These are phyloP conservation scores for Coemansia sp. DNA, from an alignment of 192 early-diverging fungal genomes.

Conservation along the genomic window DNA sequence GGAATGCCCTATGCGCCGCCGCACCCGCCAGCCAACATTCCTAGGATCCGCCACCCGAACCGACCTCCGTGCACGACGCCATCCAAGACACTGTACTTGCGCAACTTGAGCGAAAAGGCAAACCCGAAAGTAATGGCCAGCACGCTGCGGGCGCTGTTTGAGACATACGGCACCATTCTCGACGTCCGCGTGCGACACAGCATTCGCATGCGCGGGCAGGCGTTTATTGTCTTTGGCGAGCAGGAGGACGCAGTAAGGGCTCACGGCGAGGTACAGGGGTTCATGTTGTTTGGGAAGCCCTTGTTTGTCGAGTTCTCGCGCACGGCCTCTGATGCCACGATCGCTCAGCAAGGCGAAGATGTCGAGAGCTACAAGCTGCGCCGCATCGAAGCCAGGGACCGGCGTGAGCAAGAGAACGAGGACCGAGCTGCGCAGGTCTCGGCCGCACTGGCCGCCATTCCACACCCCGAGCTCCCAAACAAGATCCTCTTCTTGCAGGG, in stretches of 20 bases:
- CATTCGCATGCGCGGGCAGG: slow-evolving; percentile 89
- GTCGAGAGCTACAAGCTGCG: slow-evolving; percentile 34
- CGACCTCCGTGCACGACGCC: slow-evolving; percentile 64
- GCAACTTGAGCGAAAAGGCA: slow-evolving; percentile 77
- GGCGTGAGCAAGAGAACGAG: slow-evolving; percentile 20
- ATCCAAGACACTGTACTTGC: slow-evolving; percentile 74
- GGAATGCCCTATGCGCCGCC: slow-evolving; percentile 2
- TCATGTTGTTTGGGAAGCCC: slow-evolving; percentile 79
- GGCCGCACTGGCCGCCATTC: slow-evolving; percentile 52
- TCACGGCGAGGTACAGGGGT: slow-evolving; percentile 79
- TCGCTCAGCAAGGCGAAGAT: slow-evolving; percentile 62
- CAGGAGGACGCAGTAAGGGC: slow-evolving; percentile 74
- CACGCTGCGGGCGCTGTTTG: slow-evolving; percentile 77
- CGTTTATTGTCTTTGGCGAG: slow-evolving; percentile 82
- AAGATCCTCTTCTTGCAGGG: slow-evolving; percentile 92
- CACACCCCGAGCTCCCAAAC: slow-evolving; percentile 85
- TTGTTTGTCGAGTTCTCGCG: slow-evolving; percentile 59
- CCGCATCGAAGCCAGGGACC: slow-evolving; percentile 21
- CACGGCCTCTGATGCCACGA: slow-evolving; percentile 33
- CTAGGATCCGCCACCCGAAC: slow-evolving; percentile 55
- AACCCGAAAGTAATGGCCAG: slow-evolving; percentile 69
- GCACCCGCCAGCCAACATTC: slow-evolving; percentile 6
- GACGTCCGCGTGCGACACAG: slow-evolving; percentile 78
- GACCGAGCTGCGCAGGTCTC: slow-evolving; percentile 2
- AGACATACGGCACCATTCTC: slow-evolving; percentile 78